phyloP scores from a whole-genome alignment of 306 rosid genomes.

The Casuarina glauca region DNA sequence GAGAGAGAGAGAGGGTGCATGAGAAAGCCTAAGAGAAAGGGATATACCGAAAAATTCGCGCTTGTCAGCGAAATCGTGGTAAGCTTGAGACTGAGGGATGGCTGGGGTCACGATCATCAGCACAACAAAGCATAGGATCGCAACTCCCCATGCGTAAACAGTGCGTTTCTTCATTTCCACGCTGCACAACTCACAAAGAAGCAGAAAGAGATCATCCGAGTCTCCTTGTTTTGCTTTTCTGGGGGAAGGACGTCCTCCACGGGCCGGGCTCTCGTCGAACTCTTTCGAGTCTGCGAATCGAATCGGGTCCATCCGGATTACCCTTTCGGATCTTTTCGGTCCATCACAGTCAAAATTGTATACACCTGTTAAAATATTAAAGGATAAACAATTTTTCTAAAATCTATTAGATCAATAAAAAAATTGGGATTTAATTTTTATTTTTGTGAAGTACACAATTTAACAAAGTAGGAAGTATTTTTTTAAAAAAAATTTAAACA shows the following conservation, averaged over 20 bases:
- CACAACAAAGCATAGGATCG: conserved; percentile 57
- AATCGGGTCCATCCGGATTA: not conserved
- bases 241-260: not conserved
- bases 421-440: too few species aligned
- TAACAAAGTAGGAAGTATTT: too few species aligned
- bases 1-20: not conserved
- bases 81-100: conserved; percentile 76
- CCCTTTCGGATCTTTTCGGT: not conserved
- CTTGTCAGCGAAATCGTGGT: conserved; percentile 84
- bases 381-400: too few species aligned
- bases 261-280: not conserved
- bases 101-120: conserved; percentile 77
- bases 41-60: conserved; percentile 64
- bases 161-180: conserved; percentile 50
- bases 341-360: not conserved
- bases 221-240: too few species aligned
- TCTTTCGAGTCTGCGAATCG: not conserved
- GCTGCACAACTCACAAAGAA: not conserved
- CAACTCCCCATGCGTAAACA: conserved; percentile 50
- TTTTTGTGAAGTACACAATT: too few species aligned
- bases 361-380: too few species aligned
- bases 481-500: too few species aligned
- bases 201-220: too few species aligned
- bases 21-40: conserved; percentile 1
- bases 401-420: too few species aligned